Evolutionary conservation across 805 yeast genomes (phyloP).

Genomic region (Diddensiella caesifluorescens): DNA sequence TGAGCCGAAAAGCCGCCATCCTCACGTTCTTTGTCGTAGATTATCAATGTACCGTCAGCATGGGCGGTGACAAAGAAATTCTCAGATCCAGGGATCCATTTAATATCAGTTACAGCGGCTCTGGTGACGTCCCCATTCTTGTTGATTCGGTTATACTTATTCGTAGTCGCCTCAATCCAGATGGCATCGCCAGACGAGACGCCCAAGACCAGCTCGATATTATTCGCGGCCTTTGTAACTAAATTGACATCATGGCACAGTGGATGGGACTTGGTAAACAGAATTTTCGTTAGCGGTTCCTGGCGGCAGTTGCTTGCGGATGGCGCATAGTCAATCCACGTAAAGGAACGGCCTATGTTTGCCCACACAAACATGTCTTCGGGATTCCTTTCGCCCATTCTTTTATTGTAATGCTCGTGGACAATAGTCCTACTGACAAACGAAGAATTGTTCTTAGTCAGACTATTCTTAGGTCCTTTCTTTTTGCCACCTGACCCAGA

Average conservation of each 20-base stretch:
- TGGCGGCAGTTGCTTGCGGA: slow-evolving; percentile 20
- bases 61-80: slow-evolving; percentile 52
- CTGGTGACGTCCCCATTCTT: slow-evolving; percentile 42
- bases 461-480: slow-evolving; percentile 32
- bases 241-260: slow-evolving; percentile 36
- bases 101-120: slow-evolving; percentile 41
- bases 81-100: slow-evolving; percentile 43
- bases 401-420: slow-evolving; percentile 31
- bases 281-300: slow-evolving; percentile 36
- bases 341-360: slow-evolving; percentile 33
- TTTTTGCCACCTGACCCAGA: slow-evolving; percentile 11
- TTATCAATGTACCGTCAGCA: slow-evolving; percentile 54
- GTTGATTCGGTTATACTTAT: slow-evolving; percentile 48
- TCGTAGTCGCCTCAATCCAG: slow-evolving; percentile 50
- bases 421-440: slow-evolving; percentile 35
- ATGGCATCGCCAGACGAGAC: slow-evolving; percentile 62
- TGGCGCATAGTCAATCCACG: slow-evolving; percentile 30
- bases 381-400: slow-evolving; percentile 28
- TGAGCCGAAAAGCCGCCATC: slow-evolving; percentile 32
- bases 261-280: slow-evolving; percentile 37
- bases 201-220: slow-evolving; percentile 53
- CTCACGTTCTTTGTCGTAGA: slow-evolving; percentile 48
- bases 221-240: slow-evolving; percentile 27
- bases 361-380: slow-evolving; percentile 30
- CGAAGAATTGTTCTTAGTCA: slow-evolving; percentile 36